Evolutionary conservation across 306 rosid genomes (phyloP).

Genomic region (Vigna hirtella): DNA sequence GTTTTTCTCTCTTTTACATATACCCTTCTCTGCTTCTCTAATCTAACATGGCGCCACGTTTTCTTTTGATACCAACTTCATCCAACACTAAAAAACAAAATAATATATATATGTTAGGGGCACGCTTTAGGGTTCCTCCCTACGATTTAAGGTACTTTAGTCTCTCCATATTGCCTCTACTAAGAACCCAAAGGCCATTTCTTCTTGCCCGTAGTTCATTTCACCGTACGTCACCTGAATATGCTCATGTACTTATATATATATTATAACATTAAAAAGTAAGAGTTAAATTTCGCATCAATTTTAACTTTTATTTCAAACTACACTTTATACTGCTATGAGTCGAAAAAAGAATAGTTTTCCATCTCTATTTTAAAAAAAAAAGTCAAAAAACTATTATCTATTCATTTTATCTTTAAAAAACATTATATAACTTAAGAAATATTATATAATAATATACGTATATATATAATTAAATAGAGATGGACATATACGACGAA

Average conservation of each 20-base stretch:
- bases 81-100: not conserved
- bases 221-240: constrained; percentile 40
- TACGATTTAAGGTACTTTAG: constrained; percentile 36
- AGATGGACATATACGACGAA: not conserved
- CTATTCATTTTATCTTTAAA: not conserved
- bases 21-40: constrained; percentile 22
- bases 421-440: too few species aligned
- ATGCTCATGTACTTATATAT: constrained; percentile 32
- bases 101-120: too few species aligned
- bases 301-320: too few species aligned
- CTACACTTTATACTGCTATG: too few species aligned
- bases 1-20: constrained; percentile 15
- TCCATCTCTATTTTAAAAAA: too few species aligned
- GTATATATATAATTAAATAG: not conserved
- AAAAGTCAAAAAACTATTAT: not conserved
- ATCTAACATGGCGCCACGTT: constrained; percentile 54
- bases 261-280: too few species aligned
- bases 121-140: constrained; percentile 19
- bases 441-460: too few species aligned
- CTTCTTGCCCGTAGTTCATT: not conserved
- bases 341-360: too few species aligned
- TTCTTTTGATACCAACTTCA: constrained; percentile 28
- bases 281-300: too few species aligned
- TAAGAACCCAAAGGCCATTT: constrained; percentile 54
- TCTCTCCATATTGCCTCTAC: constrained; percentile 47